Percentiles rank a stretch among this genome's conserved stretches.
Evolutionary conservation across 1,284 basidiomycete species (phyloP).

Genomic region (Heliocybe sulcata): DNA sequence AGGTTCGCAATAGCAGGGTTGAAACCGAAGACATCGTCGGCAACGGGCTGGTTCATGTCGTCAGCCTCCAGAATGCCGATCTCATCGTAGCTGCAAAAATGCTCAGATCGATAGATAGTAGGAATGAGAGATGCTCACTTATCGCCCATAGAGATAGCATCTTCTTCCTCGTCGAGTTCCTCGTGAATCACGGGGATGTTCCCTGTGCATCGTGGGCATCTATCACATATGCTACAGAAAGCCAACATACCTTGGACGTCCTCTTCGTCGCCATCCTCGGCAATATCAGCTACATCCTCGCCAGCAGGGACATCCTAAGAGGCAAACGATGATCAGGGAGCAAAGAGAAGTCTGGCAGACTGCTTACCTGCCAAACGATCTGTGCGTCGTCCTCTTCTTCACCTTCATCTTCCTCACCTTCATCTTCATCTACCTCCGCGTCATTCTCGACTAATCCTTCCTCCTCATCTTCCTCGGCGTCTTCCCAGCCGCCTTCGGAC

Average conservation of each 20-base stretch:
- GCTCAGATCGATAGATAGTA: slow-evolving; percentile 11
- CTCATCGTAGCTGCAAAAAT: slow-evolving; percentile 25
- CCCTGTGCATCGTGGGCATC: slow-evolving; percentile 5
- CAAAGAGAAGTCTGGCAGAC: background rate
- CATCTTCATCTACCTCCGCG: slow-evolving; percentile 43
- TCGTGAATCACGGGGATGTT: slow-evolving; percentile 21
- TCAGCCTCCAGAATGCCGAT: slow-evolving; percentile 39
- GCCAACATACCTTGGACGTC: slow-evolving; percentile 26
- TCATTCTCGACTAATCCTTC: slow-evolving; percentile 52
- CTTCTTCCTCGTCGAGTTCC: slow-evolving; percentile 42
- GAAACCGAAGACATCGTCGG: slow-evolving; percentile 47
- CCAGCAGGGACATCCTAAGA: slow-evolving; percentile 43
- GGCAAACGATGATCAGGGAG: slow-evolving; percentile 3
- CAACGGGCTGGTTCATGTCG: slow-evolving; percentile 22
- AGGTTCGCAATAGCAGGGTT: slow-evolving; percentile 40
- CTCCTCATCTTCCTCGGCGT: slow-evolving; percentile 60
- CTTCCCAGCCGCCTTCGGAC: slow-evolving; percentile 57
- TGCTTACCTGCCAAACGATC: slow-evolving; percentile 5
- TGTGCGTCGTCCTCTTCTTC: slow-evolving; percentile 32
- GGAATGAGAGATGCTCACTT: slow-evolving; percentile 35
- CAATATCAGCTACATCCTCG: slow-evolving; percentile 32
- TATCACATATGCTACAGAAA: background rate
- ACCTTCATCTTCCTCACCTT: slow-evolving; percentile 34
- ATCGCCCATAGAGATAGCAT: slow-evolving; percentile 67
- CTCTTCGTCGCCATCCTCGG: slow-evolving; percentile 36